A percentile compares a stretch with the other conserved stretches of the same genome.
These are phyloP conservation scores for Apocynum venetum DNA, from an alignment of 257 asterid species.

Conservation along the genomic window DNA sequence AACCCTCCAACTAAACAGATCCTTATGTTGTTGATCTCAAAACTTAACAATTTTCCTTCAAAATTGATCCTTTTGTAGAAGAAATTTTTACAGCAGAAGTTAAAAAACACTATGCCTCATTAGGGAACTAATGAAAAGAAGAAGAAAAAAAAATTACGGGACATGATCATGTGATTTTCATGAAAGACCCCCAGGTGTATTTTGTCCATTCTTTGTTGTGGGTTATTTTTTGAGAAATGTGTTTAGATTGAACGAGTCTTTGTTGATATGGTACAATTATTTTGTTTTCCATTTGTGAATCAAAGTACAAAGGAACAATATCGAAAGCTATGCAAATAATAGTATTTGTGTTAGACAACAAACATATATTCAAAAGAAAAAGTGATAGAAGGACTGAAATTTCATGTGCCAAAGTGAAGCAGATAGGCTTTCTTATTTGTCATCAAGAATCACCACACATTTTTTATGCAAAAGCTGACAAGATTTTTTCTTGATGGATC, in stretches of 20 bases:
- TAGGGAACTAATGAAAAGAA: neutral
- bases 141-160: neutral
- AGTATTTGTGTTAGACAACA: no score
- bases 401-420: neutral
- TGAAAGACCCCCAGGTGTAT: neutral
- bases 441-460: neutral
- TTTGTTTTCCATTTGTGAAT: no score
- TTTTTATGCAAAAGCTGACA: neutral
- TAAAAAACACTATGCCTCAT: no score
- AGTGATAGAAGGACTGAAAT: neutral
- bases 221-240: neutral
- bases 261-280: no score
- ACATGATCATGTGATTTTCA: neutral
- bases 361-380: neutral
- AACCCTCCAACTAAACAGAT: no score
- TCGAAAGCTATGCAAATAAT: neutral
- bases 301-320: no score
- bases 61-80: no score
- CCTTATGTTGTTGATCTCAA: no score
- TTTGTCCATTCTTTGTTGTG: neutral
- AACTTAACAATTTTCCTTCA: no score
- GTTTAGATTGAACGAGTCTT: no score
- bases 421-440: neutral
- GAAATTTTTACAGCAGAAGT: no score
- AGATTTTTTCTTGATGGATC: neutral